These are phyloP conservation scores for Lentinus brumalis DNA, from an alignment of 768 basidiomycete species.

Conservation along the genomic window DNA sequence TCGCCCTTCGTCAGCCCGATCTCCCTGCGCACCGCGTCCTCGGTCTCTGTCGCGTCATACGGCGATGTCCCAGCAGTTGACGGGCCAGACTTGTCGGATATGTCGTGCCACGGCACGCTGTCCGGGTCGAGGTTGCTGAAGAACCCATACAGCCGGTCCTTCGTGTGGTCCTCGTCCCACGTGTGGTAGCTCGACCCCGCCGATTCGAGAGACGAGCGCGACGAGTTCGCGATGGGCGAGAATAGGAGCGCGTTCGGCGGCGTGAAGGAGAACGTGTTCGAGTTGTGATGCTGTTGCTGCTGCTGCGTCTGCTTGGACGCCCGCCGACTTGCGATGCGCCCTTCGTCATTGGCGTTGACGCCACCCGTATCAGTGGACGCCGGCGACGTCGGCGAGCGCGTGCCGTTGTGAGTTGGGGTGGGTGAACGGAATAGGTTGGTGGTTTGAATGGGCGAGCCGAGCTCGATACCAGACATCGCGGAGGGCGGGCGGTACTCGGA, in stretches of 20 bases:
- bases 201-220: slow-evolving; percentile 78
- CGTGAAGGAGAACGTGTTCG: slow-evolving; percentile 35
- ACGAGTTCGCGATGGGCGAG: slow-evolving; percentile 71
- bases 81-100: slow-evolving; percentile 53
- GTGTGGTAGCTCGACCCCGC: slow-evolving; percentile 87
- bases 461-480: slow-evolving; percentile 51
- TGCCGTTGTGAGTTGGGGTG: slow-evolving; percentile 63
- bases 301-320: slow-evolving; percentile 51
- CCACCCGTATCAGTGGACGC: slow-evolving; percentile 42
- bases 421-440: slow-evolving; percentile 54
- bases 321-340: slow-evolving; percentile 42
- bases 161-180: slow-evolving; percentile 60
- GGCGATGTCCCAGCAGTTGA: slow-evolving; percentile 51
- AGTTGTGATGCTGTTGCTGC: slow-evolving; percentile 3
- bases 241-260: slow-evolving; percentile 55
- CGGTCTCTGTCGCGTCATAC: slow-evolving; percentile 57
- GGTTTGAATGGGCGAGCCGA: slow-evolving; percentile 47
- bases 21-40: slow-evolving; percentile 65
- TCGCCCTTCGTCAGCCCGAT: slow-evolving; percentile 73
- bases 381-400: slow-evolving; percentile 57
- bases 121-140: slow-evolving; percentile 54
- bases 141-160: slow-evolving; percentile 53
- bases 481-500: slow-evolving; percentile 43
- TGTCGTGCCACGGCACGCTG: slow-evolving; percentile 66
- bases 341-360: slow-evolving; percentile 35